Base-by-base conservation (phyloP, 192 early-diverging fungal genomes). In the Gaertneriomyces sp. region DNA sequence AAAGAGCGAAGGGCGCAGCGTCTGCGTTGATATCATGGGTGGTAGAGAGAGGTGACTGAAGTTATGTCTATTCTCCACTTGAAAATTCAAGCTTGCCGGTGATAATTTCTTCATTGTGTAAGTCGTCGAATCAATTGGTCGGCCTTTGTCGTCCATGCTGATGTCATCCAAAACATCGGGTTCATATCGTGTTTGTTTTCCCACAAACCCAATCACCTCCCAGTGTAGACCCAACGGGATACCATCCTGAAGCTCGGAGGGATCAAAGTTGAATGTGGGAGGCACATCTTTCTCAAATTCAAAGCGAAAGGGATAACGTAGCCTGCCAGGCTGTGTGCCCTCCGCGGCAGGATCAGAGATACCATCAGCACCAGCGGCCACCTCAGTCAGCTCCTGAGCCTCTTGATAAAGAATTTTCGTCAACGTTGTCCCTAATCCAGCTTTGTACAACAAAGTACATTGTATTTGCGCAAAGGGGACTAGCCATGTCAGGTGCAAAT, bases 211-310 rank as follows among this genome's bases (percentile, higher is more conserved):
- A 6, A 44, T 38, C 9, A 55, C 45, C 41, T 70, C 54, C 69
- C 69, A 70, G 14, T 58, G 69, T 40, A 62, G 14, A 12, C 69
- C 69, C 16, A 61, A n/a, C 7, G 67, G 59, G 12, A 42, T 19
- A 1, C 60, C 67, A 7, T 61, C 67, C 16, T 61, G 50, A 46
- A 54, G 25, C n/a, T 56, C 53, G 39, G 38, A 54, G 10, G 60
- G 49, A 44, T 69, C 60, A 42, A 70, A 33, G 55, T 25, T n/a
- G 33, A 70, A 42, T 12, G 69, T 58, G 1, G 69, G 69, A n/a
- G 69, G 54, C 5, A 44, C n/a, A 14, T 61, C 60, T 41, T 38
- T 25, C 8, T 42, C 61, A 43, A 70, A 64, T 25, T 44, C 9
- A 39, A 70, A 63, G 12, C 52, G 40, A 40, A 70, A 70, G 14